Evolutionary conservation across 768 basidiomycete genomes (phyloP).

Genomic region (Lactifluus volemus): DNA sequence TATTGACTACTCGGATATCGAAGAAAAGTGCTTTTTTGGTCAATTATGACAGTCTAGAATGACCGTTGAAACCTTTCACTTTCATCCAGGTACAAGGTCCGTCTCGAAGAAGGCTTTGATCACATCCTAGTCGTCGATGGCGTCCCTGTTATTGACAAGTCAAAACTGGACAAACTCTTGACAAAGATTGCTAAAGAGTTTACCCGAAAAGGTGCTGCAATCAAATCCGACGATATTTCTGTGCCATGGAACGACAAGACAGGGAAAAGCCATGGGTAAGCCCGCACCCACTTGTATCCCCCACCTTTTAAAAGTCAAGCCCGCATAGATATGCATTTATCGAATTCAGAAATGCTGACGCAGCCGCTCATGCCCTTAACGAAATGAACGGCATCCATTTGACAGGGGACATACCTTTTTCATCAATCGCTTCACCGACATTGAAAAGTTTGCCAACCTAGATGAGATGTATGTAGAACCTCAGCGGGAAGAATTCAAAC

Average conservation of each 20-base stretch:
- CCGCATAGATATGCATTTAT: constrained; percentile 67
- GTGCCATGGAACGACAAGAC: constrained; percentile 82
- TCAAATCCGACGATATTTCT: constrained; percentile 70
- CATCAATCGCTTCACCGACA: constrained; percentile 82
- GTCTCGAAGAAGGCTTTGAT: constrained; percentile 82
- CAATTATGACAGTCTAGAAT: neutral
- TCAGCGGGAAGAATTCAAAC: constrained; percentile 57
- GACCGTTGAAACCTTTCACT: neutral
- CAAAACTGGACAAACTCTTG: constrained; percentile 75
- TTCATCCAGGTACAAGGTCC: constrained; percentile 63
- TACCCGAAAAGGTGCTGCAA: constrained; percentile 63
- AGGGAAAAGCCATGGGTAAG: constrained; percentile 89
- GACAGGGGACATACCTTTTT: constrained; percentile 81
- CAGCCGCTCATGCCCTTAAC: constrained; percentile 57
- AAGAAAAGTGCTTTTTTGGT: constrained; percentile 15
- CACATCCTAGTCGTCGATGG: constrained; percentile 90
- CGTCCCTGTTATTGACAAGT: constrained; percentile 80
- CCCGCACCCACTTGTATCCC: neutral
- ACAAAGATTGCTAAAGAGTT: constrained; percentile 80
- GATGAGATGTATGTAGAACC: constrained; percentile 77
- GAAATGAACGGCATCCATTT: constrained; percentile 75
- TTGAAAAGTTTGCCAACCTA: constrained; percentile 72
- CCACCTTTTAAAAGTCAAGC: neutral
- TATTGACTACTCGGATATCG: constrained; percentile 20
- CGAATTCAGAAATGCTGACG: constrained; percentile 62